Conservation (phyloP, 2,329 filamentous ascomycete species). For the Orbilia oligospora region DNA sequence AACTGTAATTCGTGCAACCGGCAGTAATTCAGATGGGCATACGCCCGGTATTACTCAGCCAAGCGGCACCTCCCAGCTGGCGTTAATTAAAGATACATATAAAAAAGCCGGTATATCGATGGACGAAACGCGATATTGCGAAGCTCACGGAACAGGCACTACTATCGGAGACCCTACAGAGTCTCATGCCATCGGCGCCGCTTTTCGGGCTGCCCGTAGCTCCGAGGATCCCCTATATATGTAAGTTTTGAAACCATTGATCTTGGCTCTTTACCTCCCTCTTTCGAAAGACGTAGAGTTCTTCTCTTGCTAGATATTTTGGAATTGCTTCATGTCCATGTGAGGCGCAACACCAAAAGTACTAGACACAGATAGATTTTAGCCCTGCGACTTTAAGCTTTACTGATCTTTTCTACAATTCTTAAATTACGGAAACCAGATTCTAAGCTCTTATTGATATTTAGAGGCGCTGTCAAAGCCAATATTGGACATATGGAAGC, state of each 20-base stretch:
- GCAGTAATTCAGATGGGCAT: constrained; percentile 73
- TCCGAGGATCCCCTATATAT: too few relatives aligned
- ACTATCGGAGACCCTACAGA: constrained; percentile 67
- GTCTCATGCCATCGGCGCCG: constrained; percentile 37
- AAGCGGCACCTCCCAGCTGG: constrained; percentile 68
- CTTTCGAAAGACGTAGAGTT: too few relatives aligned
- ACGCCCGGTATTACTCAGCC: constrained; percentile 74
- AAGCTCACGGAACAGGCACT: constrained; percentile 75
- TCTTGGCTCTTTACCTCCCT: too few relatives aligned
- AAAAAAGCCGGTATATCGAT: constrained; percentile 65
- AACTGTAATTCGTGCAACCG: constrained; percentile 72
- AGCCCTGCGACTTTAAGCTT: too few relatives aligned
- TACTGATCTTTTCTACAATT: too few relatives aligned
- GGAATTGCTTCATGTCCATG: too few relatives aligned
- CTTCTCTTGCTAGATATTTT: too few relatives aligned
- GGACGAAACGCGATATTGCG: constrained; percentile 67
- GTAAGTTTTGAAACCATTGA: background rate
- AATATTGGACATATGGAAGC: constrained; percentile 73
- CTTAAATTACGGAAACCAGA: constrained; percentile 6
- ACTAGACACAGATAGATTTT: too few relatives aligned
- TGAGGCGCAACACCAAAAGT: too few relatives aligned
- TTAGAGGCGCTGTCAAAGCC: constrained; percentile 71
- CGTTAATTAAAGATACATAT: constrained; percentile 70
- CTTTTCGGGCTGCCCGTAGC: constrained; percentile 18
- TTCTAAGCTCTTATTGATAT: background rate